phyloP scores from a whole-genome alignment of 2,329 filamentous ascomycete genomes.

The Trichoderma simmonsii region DNA sequence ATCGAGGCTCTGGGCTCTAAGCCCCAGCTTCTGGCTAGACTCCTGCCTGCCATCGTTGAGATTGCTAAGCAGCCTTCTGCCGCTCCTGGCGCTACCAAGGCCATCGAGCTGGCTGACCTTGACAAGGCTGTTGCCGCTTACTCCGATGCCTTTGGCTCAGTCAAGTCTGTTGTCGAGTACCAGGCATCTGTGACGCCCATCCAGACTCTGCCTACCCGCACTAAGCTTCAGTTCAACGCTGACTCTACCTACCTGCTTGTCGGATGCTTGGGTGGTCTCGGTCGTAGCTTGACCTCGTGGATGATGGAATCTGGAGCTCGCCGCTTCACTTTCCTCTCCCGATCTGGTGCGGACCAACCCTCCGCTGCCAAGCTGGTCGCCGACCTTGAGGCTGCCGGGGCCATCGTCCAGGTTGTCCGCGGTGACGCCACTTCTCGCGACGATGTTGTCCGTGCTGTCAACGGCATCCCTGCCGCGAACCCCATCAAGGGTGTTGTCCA shows the following conservation, averaged over 20 bases:
- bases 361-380: slow-evolving; percentile 23
- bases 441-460: slow-evolving; percentile 23
- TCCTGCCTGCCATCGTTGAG: slow-evolving; percentile 20
- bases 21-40: slow-evolving; percentile 19
- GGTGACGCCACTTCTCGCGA: slow-evolving; percentile 23
- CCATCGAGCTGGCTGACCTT: slow-evolving; percentile 17
- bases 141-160: slow-evolving; percentile 3
- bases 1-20: slow-evolving; percentile 23
- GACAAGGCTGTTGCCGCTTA: slow-evolving; percentile 16
- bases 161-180: slow-evolving; percentile 21
- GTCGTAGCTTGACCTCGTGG: slow-evolving; percentile 20
- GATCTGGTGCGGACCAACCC: slow-evolving; percentile 25
- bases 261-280: slow-evolving; percentile 25
- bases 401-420: slow-evolving; percentile 25
- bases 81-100: slow-evolving; percentile 19
- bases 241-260: slow-evolving; percentile 24
- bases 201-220: slow-evolving; percentile 12
- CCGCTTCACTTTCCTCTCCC: slow-evolving; percentile 29
- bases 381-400: slow-evolving; percentile 23
- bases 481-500: slow-evolving; percentile 33
- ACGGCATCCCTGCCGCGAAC: slow-evolving; percentile 20
- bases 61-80: slow-evolving; percentile 2
- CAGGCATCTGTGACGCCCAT: slow-evolving; percentile 19
- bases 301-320: slow-evolving; percentile 25
- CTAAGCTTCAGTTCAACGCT: slow-evolving; percentile 7